A percentile compares a stretch with the other conserved stretches of the same genome.
Conservation (phyloP, 257 asterid species). For the Lavandula angustifolia region DNA sequence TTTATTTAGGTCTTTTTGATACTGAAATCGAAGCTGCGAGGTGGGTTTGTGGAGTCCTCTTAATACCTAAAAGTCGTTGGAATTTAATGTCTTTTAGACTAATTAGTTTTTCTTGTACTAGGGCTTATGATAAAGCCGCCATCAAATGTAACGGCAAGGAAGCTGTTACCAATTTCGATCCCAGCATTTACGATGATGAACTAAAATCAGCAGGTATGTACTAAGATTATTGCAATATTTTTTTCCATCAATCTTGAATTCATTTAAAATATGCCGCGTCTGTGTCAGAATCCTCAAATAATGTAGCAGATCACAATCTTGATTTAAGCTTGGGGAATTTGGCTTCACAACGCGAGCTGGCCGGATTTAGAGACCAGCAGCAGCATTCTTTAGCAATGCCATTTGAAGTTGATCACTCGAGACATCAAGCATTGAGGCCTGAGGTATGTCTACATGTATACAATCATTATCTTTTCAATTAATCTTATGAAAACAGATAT, state of each 20-base stretch:
- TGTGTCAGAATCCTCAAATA: constrained; percentile 48
- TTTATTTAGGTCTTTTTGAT: constrained; percentile 95
- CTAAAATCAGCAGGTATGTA: constrained; percentile 61
- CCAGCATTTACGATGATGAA: constrained; percentile 79
- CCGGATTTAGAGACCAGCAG: constrained; percentile 34
- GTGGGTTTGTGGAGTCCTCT: constrained; percentile 28
- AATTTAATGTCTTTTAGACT: constrained; percentile 5
- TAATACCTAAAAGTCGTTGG: neutral
- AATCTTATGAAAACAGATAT: no score
- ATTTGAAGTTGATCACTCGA: constrained; percentile 50
- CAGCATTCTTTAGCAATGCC: constrained; percentile 39
- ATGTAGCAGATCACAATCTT: constrained; percentile 61
- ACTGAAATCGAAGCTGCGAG: constrained; percentile 98
- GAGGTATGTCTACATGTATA: constrained; percentile 40
- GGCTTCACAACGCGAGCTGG: constrained; percentile 35
- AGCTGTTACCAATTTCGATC: constrained; percentile 96
- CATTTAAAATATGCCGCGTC: neutral
- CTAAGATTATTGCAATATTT: neutral
- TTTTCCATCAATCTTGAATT: no score
- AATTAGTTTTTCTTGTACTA: constrained; percentile 28
- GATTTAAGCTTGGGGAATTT: constrained; percentile 85
- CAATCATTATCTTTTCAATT: no score
- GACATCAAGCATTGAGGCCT: constrained; percentile 46
- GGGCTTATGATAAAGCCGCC: constrained; percentile 99
- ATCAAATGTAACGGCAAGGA: constrained; percentile 94